Base-by-base conservation (phyloP, 2,329 filamentous ascomycete genomes). In the Exophiala sideris region DNA sequence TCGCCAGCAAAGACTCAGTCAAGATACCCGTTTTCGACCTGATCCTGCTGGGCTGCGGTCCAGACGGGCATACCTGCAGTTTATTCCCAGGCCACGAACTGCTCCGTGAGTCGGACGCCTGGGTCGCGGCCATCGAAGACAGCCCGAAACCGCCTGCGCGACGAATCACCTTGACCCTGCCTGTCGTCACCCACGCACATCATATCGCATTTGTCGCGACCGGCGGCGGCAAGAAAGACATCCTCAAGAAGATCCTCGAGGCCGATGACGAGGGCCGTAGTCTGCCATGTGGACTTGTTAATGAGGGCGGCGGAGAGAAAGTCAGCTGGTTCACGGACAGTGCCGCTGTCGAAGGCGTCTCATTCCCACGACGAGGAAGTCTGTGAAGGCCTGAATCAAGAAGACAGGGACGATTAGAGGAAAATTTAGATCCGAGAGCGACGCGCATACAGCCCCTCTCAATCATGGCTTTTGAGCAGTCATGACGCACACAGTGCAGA, bases 31-130 rank as follows among this genome's bases (percentile, higher is more conserved):
- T 96, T 67, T 99, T 97, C 71, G 94, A 99, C 71, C 82, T 99
- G 49, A 79, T 99, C 51, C 83, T 99, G 39, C 84, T 99, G 39
- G 94, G 94, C 65, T 95, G 89, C 70, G 94, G 94, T 0, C 92
- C 94, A 11, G 94, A 97, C 71, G 94, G 94, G 48, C 94, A 99
- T 76, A 97, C 94, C 33, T 97, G 94, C 84, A 94, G 88, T 65
- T 79, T 99, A 48, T 99, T 99, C 79, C 94, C 94, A 4, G 87
- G 87, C 51, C 92, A 96, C 69, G 82, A 86, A 54, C 81, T 97
- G 50, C 81, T 97, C 62, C 85, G 91, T 61, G 92, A 97, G 76
- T 83, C 83, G 34, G 86, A 85, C 66, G 90, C 92, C 50, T 99
- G 94, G 94, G 90, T 97, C 40, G 87, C 91, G 11, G 83, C 90